A percentile compares a stretch with the other conserved stretches of the same genome.
phyloP scores from a whole-genome alignment of 2,329 filamentous ascomycete genomes.

The Hypoxylon sp. region DNA sequence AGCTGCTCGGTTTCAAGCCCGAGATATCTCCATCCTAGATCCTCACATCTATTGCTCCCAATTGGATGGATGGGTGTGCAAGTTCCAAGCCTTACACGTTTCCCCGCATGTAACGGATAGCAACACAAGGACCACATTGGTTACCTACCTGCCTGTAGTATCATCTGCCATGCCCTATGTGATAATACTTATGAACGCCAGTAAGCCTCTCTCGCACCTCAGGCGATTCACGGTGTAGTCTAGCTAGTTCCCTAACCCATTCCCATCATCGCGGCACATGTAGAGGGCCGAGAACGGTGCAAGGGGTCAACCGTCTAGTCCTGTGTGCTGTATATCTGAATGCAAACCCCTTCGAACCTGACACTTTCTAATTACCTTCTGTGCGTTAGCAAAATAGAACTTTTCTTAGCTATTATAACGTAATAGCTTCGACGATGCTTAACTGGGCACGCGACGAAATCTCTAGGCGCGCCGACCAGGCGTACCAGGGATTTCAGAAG shows the following conservation, averaged over 20 bases:
- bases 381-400: background rate
- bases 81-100: slow-evolving; percentile 1
- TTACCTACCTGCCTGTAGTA: background rate
- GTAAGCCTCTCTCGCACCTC: slow-evolving; percentile 4
- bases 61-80: slow-evolving; percentile 27
- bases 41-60: slow-evolving; percentile 20
- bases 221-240: slow-evolving; percentile 5
- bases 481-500: slow-evolving; percentile 34
- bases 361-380: background rate
- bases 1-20: slow-evolving; percentile 32
- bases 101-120: slow-evolving; percentile 15
- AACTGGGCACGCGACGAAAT: slow-evolving; percentile 17
- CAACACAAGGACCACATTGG: background rate
- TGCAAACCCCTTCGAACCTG: slow-evolving; percentile 8
- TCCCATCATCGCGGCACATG: slow-evolving; percentile 14
- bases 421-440: slow-evolving; percentile 23
- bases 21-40: slow-evolving; percentile 45
- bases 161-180: background rate
- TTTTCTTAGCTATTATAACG: slow-evolving; percentile 10
- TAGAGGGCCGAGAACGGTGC: slow-evolving; percentile 47
- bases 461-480: slow-evolving; percentile 33
- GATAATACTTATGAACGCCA: slow-evolving; percentile 6
- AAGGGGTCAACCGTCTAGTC: background rate
- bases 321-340: slow-evolving; percentile 28
- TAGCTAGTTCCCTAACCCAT: slow-evolving; percentile 14